phyloP scores from a whole-genome alignment of 352 stramenopile species.

The Phytophthora uliginosa region DNA sequence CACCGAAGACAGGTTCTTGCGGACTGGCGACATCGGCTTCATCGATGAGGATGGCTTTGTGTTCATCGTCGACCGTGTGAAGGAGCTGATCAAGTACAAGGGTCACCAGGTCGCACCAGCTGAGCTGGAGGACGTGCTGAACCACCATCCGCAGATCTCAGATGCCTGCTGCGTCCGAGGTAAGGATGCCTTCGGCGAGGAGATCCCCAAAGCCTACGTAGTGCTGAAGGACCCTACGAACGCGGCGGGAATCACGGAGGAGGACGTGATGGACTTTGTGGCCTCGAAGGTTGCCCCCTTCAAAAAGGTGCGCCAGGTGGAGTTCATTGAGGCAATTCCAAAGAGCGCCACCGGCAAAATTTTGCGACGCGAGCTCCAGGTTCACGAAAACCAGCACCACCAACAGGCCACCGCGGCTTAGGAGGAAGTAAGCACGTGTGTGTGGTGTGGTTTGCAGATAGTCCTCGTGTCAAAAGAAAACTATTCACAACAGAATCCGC shows the following conservation, averaged over 20 bases:
- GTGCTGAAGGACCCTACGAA: conserved; percentile 70
- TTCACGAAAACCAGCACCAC: conserved; percentile 45
- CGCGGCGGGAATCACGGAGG: conserved; percentile 50
- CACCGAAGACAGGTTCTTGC: conserved; percentile 83
- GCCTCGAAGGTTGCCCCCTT: conserved; percentile 83
- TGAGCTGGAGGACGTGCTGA: conserved; percentile 93
- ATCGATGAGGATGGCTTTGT: conserved; percentile 94
- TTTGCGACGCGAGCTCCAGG: conserved; percentile 84
- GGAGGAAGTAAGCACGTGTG: not conserved
- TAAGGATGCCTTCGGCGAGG: conserved; percentile 82
- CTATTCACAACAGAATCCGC: conserved; percentile 7
- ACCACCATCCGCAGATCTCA: conserved; percentile 79
- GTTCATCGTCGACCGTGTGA: conserved; percentile 94
- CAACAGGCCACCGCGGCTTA: conserved; percentile 23
- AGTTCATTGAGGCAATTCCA: conserved; percentile 89
- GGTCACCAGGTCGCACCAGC: conserved; percentile 94
- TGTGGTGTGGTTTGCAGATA: conserved; percentile 12
- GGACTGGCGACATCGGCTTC: conserved; percentile 92
- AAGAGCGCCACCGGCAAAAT: conserved; percentile 94
- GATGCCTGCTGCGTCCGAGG: conserved; percentile 83
- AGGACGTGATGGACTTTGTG: conserved; percentile 89
- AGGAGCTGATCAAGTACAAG: conserved; percentile 97
- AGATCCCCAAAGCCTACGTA: conserved; percentile 91
- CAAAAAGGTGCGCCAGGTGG: conserved; percentile 91
- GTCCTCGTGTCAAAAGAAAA: conserved; percentile 16